These are phyloP conservation scores for Bonia amplexicaulis DNA, from an alignment of 176 grass and related monocot species.

Conservation along the genomic window DNA sequence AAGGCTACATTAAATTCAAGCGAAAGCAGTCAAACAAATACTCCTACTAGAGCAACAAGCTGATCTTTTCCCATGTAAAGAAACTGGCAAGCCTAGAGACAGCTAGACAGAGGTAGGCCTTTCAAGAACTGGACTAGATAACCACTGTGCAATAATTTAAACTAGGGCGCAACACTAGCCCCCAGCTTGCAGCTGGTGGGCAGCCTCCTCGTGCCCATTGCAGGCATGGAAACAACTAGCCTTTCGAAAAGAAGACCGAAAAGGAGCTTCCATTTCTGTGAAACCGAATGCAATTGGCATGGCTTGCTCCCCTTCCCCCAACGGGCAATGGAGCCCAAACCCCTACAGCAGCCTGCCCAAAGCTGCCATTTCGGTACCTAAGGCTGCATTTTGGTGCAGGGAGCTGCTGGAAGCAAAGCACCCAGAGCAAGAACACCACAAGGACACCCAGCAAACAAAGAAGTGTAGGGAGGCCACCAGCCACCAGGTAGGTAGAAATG, in stretches of 20 bases:
- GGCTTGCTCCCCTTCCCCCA: conserved; percentile 20
- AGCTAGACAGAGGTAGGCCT: neutral
- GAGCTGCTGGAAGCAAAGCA: conserved; percentile 37
- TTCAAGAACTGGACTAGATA: conserved; percentile 20
- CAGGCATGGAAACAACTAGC: conserved; percentile 26
- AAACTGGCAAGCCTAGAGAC: conserved; percentile 19
- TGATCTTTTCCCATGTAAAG: conserved; percentile 37
- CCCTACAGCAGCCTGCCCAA: conserved; percentile 19
- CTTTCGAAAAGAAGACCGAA: conserved; percentile 55
- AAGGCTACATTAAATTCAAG: conserved; percentile 34
- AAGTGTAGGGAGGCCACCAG: neutral
- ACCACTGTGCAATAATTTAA: conserved; percentile 3
- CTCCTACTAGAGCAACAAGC: neutral
- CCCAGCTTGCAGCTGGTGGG: conserved; percentile 16
- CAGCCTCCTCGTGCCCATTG: neutral
- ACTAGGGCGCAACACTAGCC: neutral
- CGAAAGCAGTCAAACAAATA: conserved; percentile 43
- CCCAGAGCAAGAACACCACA: neutral
- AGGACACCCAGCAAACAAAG: neutral
- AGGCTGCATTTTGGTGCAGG: conserved; percentile 40
- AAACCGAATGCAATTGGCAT: conserved; percentile 30
- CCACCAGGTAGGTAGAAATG: neutral
- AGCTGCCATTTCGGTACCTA: conserved; percentile 16
- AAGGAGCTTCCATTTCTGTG: conserved; percentile 48
- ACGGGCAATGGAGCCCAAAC: conserved; percentile 34